Percentiles rank a stretch among this genome's conserved stretches.
Conservation (phyloP, 192 early-diverging fungal genomes). For the Borealophlyctis nickersoniae region DNA sequence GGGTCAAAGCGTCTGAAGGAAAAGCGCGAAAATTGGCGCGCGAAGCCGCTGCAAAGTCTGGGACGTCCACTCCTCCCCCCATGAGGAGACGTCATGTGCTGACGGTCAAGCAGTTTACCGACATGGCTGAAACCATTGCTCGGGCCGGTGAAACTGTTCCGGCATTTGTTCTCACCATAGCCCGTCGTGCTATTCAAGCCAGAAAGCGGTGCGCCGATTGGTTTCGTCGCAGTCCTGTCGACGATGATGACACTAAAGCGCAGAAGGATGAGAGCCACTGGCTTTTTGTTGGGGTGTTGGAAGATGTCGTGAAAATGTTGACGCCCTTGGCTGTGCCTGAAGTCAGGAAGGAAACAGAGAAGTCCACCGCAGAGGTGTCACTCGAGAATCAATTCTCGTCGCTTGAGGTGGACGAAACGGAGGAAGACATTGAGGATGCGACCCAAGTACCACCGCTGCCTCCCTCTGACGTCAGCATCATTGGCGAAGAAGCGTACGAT, state of each 20-base stretch:
- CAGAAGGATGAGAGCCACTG: neutral
- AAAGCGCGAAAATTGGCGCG: neutral
- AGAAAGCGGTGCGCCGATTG: slow-evolving; percentile 11
- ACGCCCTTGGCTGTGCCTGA: no score
- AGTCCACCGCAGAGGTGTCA: no score
- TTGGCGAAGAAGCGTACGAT: neutral
- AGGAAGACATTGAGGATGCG: no score
- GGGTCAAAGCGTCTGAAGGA: neutral
- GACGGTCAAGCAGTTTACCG: slow-evolving; percentile 9
- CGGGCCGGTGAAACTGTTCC: neutral
- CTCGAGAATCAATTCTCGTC: slow-evolving; percentile 6
- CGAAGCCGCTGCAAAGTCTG: neutral
- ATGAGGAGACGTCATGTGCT: no score
- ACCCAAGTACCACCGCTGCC: no score
- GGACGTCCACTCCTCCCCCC: no score
- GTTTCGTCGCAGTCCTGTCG: slow-evolving; percentile 1
- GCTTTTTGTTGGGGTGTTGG: slow-evolving; percentile 10
- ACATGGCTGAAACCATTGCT: slow-evolving; percentile 7
- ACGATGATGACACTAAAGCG: neutral
- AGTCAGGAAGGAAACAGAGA: no score
- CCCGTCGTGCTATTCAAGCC: slow-evolving; percentile 5
- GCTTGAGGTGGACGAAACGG: slow-evolving; percentile 2
- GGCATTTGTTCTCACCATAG: neutral
- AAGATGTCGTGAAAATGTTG: slow-evolving; percentile 1
- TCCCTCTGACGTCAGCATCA: neutral